Base-by-base conservation (phyloP, 495 filamentous ascomycete genomes). In the Aspergillus sparsus region DNA sequence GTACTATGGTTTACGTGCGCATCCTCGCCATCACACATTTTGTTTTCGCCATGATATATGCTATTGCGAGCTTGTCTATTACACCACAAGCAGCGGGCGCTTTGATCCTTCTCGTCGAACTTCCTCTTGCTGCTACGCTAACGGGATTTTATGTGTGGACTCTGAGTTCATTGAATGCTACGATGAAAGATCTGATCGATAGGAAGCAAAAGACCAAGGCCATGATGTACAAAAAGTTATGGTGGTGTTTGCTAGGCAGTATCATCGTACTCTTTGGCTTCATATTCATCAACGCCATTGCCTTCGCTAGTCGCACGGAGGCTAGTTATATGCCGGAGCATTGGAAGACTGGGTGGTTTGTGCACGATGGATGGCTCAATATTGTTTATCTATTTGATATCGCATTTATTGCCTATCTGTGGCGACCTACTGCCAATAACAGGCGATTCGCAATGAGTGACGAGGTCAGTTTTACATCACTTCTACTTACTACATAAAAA, bases 101-200 rank as follows among this genome's bases (percentile, higher is more conserved):
- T 9, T 83, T 96, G 32, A 88, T 99, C n/a, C 86, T 99, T 16
- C 85, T 99, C 39, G 93, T 98, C 68, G 92, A 98, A 55, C 82
- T 99, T 8, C 94, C 94, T 0, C 82, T 99, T 34, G 91, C 94
- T 9, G 94, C 83, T 60, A 97, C 94, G 3, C 73, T 98, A 63
- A 99, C 94, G 5, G 92, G 90, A 12, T 99, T 99, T 76, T 99
- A 99, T 73, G 88, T 99, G 61, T 99, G 95, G 94, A 99, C 94
- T 13, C 82, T 99, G 67, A 98, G 96, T 78, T 93, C 92, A 7
- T 80, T 99, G 57, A 96, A 93, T 70, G 76, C 85, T 49, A 99
- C 94, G 0, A 94, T 97, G 82, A 98, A 97, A 75, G 93, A 98
- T 68, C 84, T 99, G 7, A 80, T 89, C 12, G 92, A 94, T 68